Evolutionary conservation across 768 basidiomycete species (phyloP).

Genomic region (Fibroporia radiculosa): DNA sequence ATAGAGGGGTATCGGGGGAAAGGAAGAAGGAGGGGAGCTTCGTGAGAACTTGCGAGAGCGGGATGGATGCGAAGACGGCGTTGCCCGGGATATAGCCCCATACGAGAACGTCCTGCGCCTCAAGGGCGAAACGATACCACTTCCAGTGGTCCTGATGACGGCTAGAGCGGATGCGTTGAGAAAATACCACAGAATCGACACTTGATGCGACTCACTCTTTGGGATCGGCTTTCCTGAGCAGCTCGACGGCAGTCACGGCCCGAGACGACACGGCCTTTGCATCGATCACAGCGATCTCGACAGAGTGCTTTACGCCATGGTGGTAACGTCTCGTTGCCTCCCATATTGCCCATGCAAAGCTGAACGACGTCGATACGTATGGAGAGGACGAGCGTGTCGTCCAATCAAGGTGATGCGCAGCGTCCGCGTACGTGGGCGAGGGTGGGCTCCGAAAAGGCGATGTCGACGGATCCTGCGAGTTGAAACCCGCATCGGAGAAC

Average conservation of each 20-base stretch:
- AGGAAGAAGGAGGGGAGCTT: conserved; percentile 70
- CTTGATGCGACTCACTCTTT: conserved; percentile 41
- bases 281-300: conserved; percentile 77
- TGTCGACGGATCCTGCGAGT: conserved; percentile 17
- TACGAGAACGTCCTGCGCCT: conserved; percentile 71
- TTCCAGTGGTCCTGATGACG: conserved; percentile 61
- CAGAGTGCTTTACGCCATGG: conserved; percentile 61
- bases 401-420: conserved; percentile 69
- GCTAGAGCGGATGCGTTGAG: conserved; percentile 23
- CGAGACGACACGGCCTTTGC: conserved; percentile 47
- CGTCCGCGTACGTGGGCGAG: conserved; percentile 46
- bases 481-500: conserved; percentile 20
- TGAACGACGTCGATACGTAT: conserved; percentile 72
- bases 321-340: conserved; percentile 74
- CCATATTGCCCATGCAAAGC: conserved; percentile 78
- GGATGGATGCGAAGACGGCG: conserved; percentile 64
- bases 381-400: conserved; percentile 63
- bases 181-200: background rate
- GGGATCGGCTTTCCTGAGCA: conserved; percentile 43
- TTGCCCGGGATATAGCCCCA: conserved; percentile 58
- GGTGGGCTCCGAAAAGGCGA: conserved; percentile 21
- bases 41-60: conserved; percentile 54
- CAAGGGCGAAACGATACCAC: conserved; percentile 68
- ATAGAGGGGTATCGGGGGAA: conserved; percentile 21
- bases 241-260: conserved; percentile 58